Conservation (phyloP, 805 yeast genomes). For the Starmerella ratchasimensis region DNA sequence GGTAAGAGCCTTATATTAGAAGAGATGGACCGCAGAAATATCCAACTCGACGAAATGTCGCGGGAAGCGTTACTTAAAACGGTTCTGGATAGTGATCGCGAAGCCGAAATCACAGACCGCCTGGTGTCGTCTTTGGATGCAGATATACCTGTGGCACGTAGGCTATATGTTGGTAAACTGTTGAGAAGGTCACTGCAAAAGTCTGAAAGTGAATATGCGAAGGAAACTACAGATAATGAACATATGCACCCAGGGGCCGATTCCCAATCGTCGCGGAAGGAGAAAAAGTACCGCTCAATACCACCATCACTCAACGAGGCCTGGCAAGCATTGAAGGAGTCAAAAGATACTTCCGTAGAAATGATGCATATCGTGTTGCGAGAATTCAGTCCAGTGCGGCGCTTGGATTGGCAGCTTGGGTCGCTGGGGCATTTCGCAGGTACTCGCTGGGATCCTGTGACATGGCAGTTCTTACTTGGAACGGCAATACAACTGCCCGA, state of each 20-base stretch:
- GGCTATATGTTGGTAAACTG: slow-evolving; percentile 5
- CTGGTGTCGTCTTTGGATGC: slow-evolving; percentile 5
- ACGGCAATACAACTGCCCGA: slow-evolving; percentile 4
- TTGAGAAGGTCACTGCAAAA: too few species aligned
- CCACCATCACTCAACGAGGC: too few species aligned
- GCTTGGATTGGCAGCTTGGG: slow-evolving; percentile 18
- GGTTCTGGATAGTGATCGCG: slow-evolving; percentile 2
- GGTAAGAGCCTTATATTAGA: slow-evolving; percentile 19
- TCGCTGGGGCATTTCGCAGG: slow-evolving; percentile 6
- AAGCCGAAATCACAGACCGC: neutral
- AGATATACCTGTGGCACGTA: slow-evolving; percentile 4
- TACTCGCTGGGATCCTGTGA: slow-evolving; percentile 8
- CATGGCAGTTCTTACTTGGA: slow-evolving; percentile 13
- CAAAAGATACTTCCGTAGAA: slow-evolving; percentile 1
- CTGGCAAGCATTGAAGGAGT: too few species aligned
- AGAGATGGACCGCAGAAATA: slow-evolving; percentile 17
- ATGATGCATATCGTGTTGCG: slow-evolving; percentile 11
- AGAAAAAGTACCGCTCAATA: too few species aligned
- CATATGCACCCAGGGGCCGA: too few species aligned
- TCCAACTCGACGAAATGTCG: slow-evolving; percentile 10
- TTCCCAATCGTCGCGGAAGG: too few species aligned
- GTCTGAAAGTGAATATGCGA: too few species aligned
- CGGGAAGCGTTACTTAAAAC: slow-evolving; percentile 5
- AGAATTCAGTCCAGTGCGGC: slow-evolving; percentile 9
- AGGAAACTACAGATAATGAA: too few species aligned